phyloP scores from a whole-genome alignment of 2,329 filamentous ascomycete genomes.

The Colletotrichum endophyticum region DNA sequence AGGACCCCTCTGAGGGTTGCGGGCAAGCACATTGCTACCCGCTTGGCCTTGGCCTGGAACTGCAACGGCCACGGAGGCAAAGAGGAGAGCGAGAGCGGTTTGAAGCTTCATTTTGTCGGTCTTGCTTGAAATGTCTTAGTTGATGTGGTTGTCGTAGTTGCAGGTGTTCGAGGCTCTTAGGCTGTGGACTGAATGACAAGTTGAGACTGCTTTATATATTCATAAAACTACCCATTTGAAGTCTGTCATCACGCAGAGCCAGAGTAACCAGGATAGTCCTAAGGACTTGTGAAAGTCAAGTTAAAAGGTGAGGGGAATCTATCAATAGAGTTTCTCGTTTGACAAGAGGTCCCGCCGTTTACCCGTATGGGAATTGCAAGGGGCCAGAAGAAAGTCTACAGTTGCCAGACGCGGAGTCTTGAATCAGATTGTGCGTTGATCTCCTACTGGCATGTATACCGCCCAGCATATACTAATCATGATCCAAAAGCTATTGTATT shows the following conservation, averaged over 20 bases:
- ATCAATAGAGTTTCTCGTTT: not conserved
- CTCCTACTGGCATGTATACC: not conserved
- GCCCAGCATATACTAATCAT: not conserved
- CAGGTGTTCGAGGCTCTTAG: not conserved
- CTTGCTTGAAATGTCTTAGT: not conserved
- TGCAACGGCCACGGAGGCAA: not conserved
- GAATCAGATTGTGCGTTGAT: not conserved
- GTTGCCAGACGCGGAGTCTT: not conserved
- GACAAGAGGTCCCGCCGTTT: not conserved
- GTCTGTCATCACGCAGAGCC: not conserved
- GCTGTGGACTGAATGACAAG: not conserved
- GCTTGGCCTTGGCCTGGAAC: not conserved
- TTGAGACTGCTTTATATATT: not conserved
- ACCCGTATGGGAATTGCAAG: not conserved
- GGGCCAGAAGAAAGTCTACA: not conserved
- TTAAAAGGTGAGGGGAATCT: not conserved
- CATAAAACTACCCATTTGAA: not conserved
- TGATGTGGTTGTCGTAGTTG: not conserved
- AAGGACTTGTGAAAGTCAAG: not conserved
- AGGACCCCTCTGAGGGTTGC: not conserved
- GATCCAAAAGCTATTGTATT: not conserved
- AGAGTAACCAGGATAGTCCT: not conserved
- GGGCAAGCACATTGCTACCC: not conserved
- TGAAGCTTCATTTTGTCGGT: not conserved
- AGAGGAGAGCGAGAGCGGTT: not conserved